Percentiles rank a stretch among this genome's conserved stretches.
These are phyloP conservation scores for Volvox africanus DNA, from an alignment of 139 green algal species.

Conservation along the genomic window DNA sequence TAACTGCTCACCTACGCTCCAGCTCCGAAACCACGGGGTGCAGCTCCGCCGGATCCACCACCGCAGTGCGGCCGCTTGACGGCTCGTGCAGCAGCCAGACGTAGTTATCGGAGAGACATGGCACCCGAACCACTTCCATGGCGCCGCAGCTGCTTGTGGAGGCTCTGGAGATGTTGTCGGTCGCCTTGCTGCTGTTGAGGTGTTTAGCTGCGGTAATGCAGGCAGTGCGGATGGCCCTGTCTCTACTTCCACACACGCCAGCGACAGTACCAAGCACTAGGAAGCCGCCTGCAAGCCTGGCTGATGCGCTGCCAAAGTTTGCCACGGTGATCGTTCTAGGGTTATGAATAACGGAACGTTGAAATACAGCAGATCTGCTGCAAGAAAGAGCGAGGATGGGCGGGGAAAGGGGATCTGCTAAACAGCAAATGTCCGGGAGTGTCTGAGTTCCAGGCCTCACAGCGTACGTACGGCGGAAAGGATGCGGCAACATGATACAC, in stretches of 20 bases:
- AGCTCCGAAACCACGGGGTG: constrained; percentile 76
- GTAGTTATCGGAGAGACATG: constrained; percentile 82
- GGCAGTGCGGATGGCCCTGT: neutral
- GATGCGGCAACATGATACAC: too few species aligned
- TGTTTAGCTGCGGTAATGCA: neutral
- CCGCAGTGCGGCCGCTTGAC: constrained; percentile 64
- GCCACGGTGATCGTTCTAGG: neutral
- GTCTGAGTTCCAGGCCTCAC: too few species aligned
- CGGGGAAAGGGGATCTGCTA: too few species aligned
- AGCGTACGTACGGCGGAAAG: too few species aligned
- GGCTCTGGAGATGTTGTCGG: neutral
- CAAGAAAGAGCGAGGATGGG: too few species aligned
- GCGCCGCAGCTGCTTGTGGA: constrained; percentile 12
- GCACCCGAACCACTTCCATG: constrained; percentile 60
- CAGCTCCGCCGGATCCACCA: constrained; percentile 89
- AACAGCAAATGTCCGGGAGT: too few species aligned
- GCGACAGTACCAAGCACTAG: neutral
- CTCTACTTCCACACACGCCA: neutral
- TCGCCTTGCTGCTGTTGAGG: neutral
- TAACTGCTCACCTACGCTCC: constrained; percentile 68
- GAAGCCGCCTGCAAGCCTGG: neutral
- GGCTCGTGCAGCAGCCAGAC: constrained; percentile 83
- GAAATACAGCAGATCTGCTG: neutral
- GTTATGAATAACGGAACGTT: neutral
- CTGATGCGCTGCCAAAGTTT: neutral